Percentiles rank a stretch among this genome's conserved stretches.
Conservation (phyloP, 1,284 basidiomycete genomes). For the Ustilago curta region DNA sequence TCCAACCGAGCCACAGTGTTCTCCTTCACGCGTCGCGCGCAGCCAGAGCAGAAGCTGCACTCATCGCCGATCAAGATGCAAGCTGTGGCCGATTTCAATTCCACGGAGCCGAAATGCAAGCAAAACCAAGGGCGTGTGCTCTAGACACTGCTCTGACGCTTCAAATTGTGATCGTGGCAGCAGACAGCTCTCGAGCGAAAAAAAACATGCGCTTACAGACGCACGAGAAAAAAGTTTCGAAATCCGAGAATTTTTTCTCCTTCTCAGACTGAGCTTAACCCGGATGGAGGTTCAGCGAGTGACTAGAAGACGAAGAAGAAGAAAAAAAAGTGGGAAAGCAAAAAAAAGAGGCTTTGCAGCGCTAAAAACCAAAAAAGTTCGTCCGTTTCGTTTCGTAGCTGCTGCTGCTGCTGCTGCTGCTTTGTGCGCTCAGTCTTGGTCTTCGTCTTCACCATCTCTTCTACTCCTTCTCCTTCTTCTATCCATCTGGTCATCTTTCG, state of each 20-base stretch:
- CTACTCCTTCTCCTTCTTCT: background rate
- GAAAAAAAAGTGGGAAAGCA: conserved; percentile 24
- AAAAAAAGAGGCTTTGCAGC: conserved; percentile 10
- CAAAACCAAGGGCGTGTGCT: conserved; percentile 1
- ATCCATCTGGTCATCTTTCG: conserved; percentile 9
- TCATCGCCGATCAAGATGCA: conserved; percentile 17
- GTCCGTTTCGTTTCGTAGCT: background rate
- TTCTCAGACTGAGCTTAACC: conserved; percentile 15
- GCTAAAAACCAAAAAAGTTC: conserved; percentile 2
- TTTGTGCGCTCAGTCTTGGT: background rate
- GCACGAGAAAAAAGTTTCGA: conserved; percentile 49
- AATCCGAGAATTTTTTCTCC: conserved; percentile 46
- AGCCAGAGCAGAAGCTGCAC: conserved; percentile 3
- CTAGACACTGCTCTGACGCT: conserved; percentile 10
- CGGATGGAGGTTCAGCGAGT: background rate
- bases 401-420: background rate
- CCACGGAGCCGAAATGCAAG: conserved; percentile 13
- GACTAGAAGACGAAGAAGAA: conserved; percentile 1
- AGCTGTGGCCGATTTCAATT: background rate
- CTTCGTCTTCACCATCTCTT: background rate
- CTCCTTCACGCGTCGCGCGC: conserved; percentile 47
- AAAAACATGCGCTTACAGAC: conserved; percentile 11
- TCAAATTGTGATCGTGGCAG: conserved; percentile 29
- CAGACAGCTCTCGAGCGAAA: conserved; percentile 14
- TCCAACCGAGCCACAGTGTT: background rate